Evolutionary conservation across 2,329 filamentous ascomycete species (phyloP), one percentile per base, ranked within the genome.

Genomic region (Trichoderma koningii): DNA sequence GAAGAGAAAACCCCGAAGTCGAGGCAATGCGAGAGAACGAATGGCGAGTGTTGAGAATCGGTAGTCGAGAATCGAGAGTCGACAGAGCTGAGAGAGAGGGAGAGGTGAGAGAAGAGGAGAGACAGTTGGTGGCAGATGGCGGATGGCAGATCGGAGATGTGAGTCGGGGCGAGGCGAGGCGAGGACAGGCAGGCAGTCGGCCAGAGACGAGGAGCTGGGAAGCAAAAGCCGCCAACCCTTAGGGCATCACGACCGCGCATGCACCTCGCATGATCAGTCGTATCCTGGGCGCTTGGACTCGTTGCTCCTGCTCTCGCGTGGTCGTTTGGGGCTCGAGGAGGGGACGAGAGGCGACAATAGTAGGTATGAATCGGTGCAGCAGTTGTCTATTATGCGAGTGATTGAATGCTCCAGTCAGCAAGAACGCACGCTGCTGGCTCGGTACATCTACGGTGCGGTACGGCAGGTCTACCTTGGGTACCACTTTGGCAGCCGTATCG

Each of bases 201-300:
- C 21, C 21, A 15, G n/a, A n/a, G n/a, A 47, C 44, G 23, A n/a
- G 12, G 28, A 28, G 19, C 51, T 19, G 55, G 55, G n/a, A 15
- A 55, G 9, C 15, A n/a, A 48, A 48, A 53, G 10, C 50, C 59
- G 59, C 59, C 59, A 26, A 45, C 59, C 59, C 48, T 60, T 47
- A 62, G 59, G 50, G 59, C 59, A 62, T 62, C 59, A 53, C 59
- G 50, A 62, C 48, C 26, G 50, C 50, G 59, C 59, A 62, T 53
- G 50, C 50, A 62, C 26, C 59, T 55, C 26, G 59, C 59, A 62
- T 62, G 59, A 62, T 62, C 59, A 53, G 50, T 62, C 59, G 50
- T 34, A 53, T 62, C 38, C 34, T 34, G 26, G 59, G 59, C 59
- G 59, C 59, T 52, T 62, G 59, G 59, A 62, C 59, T 45, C 59